Conservation (phyloP, 2,329 filamentous ascomycete species). For the Ceratocystis diversiconidia region DNA sequence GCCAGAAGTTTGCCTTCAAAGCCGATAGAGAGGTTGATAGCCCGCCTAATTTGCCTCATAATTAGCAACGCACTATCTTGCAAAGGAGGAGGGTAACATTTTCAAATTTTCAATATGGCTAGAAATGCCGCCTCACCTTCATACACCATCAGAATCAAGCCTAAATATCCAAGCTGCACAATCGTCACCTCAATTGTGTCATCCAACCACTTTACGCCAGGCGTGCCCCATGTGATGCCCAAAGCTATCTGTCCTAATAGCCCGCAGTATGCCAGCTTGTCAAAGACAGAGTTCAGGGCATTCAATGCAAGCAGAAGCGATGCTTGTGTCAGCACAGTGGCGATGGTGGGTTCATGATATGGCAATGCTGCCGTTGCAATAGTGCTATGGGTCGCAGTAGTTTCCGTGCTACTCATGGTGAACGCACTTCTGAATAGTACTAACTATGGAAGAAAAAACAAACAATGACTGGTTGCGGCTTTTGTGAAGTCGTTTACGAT, state of each 20-base stretch:
- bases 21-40: slow-evolving; percentile 6
- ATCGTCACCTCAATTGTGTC: slow-evolving; percentile 37
- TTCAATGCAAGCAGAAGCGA: slow-evolving; percentile 53
- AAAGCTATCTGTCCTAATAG: slow-evolving; percentile 58
- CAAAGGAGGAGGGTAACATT: neutral
- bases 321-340: slow-evolving; percentile 25
- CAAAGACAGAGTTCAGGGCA: slow-evolving; percentile 39
- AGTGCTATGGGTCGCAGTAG: neutral
- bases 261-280: slow-evolving; percentile 51
- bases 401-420: neutral
- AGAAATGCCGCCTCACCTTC: slow-evolving; percentile 35
- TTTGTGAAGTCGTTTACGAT: too few species aligned
- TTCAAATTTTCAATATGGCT: too few species aligned
- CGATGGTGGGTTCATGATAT: neutral
- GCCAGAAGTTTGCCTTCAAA: slow-evolving; percentile 3
- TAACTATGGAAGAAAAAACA: too few species aligned
- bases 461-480: neutral
- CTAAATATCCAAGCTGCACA: slow-evolving; percentile 56
- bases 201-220: slow-evolving; percentile 47
- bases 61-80: neutral
- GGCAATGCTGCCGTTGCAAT: neutral
- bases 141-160: slow-evolving; percentile 57
- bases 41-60: neutral
- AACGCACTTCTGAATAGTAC: too few species aligned
- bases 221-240: slow-evolving; percentile 55